These are phyloP conservation scores for Suhomyces xylopsoci DNA, from an alignment of 805 yeast species.

Conservation along the genomic window DNA sequence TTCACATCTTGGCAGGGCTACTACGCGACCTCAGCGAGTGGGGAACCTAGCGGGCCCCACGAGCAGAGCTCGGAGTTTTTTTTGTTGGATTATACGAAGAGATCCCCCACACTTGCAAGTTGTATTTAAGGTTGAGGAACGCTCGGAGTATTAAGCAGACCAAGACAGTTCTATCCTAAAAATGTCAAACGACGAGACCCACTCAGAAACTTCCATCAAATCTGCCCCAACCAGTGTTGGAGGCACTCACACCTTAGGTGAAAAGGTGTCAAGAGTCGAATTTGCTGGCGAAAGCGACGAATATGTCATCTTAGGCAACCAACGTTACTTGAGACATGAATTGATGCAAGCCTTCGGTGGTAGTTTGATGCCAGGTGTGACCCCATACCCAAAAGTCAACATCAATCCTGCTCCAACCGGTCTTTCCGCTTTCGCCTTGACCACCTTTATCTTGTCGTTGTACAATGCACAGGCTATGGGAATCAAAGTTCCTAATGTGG, in stretches of 20 bases:
- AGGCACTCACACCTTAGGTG: neutral
- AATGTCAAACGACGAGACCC: neutral
- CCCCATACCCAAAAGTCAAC: slow-evolving; percentile 27
- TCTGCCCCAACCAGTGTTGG: neutral
- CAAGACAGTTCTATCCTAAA: neutral
- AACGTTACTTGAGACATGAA: slow-evolving; percentile 30
- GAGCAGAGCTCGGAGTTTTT: neutral
- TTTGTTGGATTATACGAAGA: neutral
- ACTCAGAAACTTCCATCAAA: neutral
- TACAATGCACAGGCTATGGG: slow-evolving; percentile 67
- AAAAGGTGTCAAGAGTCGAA: neutral
- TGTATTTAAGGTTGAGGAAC: neutral
- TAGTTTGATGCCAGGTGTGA: slow-evolving; percentile 21
- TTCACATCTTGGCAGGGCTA: neutral
- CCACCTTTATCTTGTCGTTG: slow-evolving; percentile 62
- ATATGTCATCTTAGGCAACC: slow-evolving; percentile 27
- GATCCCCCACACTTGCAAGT: neutral
- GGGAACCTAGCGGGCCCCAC: neutral
- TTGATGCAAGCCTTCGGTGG: slow-evolving; percentile 30
- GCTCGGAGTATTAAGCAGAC: neutral
- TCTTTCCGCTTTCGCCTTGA: slow-evolving; percentile 67
- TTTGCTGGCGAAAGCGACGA: slow-evolving; percentile 31
- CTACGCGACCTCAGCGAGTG: neutral
- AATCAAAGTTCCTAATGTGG: slow-evolving; percentile 53
- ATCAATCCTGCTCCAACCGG: slow-evolving; percentile 75